phyloP scores from a whole-genome alignment of 768 basidiomycete genomes.

The Boletus speciosus region DNA sequence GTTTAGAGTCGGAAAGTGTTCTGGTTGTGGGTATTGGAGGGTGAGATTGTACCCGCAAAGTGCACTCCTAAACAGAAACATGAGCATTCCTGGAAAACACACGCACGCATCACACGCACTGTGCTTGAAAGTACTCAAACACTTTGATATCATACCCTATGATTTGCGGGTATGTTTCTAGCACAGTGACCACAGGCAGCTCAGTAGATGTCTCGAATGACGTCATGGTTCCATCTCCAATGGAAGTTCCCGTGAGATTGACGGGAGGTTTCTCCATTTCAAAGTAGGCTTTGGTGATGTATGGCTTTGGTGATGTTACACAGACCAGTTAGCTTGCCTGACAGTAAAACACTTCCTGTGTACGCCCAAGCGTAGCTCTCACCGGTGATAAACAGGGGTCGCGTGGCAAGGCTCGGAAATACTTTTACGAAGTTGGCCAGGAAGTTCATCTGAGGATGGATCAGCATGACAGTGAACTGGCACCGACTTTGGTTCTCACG shows the following conservation, averaged over 20 bases:
- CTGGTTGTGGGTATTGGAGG: constrained; percentile 63
- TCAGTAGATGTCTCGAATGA: constrained; percentile 13
- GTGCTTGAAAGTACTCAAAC: constrained; percentile 62
- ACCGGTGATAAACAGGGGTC: constrained; percentile 67
- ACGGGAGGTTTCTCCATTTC: constrained; percentile 59
- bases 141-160: constrained; percentile 67
- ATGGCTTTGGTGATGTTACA: constrained; percentile 47
- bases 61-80: constrained; percentile 38
- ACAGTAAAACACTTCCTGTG: constrained; percentile 48
- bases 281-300: constrained; percentile 71
- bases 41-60: constrained; percentile 64
- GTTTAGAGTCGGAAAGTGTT: constrained; percentile 39
- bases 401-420: constrained; percentile 61
- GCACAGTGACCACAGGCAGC: constrained; percentile 55
- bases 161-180: constrained; percentile 72
- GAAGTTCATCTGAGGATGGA: constrained; percentile 56
- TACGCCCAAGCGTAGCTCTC: constrained; percentile 74
- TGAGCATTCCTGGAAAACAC: neutral
- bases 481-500: no score
- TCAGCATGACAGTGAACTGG: neutral
- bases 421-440: constrained; percentile 67
- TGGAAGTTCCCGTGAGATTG: constrained; percentile 58
- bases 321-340: neutral
- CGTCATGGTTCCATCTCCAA: constrained; percentile 51
- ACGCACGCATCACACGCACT: constrained; percentile 40